These are phyloP conservation scores for Schwanniomyces pseudopolymorphus DNA, from an alignment of 805 yeast species.

Conservation along the genomic window DNA sequence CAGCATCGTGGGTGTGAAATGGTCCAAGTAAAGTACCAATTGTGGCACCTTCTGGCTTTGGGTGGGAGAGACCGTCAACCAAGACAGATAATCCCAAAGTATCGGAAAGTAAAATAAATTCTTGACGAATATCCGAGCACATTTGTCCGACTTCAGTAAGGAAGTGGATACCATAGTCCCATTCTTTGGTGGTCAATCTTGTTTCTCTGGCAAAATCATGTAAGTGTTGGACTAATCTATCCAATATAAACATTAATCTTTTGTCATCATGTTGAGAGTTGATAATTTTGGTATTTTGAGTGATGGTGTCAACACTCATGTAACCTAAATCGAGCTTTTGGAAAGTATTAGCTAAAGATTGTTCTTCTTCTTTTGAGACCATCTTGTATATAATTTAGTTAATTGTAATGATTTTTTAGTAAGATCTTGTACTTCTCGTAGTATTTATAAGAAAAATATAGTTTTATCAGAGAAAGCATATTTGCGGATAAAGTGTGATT, in stretches of 20 bases:
- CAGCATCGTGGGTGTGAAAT: constrained; percentile 23
- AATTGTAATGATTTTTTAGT: neutral
- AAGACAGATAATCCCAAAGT: constrained; percentile 18
- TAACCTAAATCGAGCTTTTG: neutral
- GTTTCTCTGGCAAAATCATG: constrained; percentile 22
- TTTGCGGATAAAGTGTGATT: neutral
- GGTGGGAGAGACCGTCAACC: constrained; percentile 19
- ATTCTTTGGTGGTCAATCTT: constrained; percentile 18
- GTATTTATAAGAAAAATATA: neutral
- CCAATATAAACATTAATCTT: constrained; percentile 10
- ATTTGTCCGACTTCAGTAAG: constrained; percentile 18
- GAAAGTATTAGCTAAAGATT: neutral
- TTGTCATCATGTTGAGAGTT: constrained; percentile 11
- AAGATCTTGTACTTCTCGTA: neutral
- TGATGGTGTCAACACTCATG: constrained; percentile 18
- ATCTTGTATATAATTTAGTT: neutral
- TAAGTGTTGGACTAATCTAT: constrained; percentile 15
- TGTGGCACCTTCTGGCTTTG: constrained; percentile 20
- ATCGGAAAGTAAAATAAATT: constrained; percentile 18
- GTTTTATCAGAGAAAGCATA: neutral
- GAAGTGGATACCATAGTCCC: constrained; percentile 17
- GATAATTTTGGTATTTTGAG: constrained; percentile 19
- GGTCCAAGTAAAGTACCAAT: constrained; percentile 21
- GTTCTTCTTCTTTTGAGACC: neutral
- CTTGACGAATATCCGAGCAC: constrained; percentile 20